Percentiles rank a stretch among this genome's conserved stretches.
Conservation (phyloP, 179 eudicot species). For the Carnegiea gigantea region DNA sequence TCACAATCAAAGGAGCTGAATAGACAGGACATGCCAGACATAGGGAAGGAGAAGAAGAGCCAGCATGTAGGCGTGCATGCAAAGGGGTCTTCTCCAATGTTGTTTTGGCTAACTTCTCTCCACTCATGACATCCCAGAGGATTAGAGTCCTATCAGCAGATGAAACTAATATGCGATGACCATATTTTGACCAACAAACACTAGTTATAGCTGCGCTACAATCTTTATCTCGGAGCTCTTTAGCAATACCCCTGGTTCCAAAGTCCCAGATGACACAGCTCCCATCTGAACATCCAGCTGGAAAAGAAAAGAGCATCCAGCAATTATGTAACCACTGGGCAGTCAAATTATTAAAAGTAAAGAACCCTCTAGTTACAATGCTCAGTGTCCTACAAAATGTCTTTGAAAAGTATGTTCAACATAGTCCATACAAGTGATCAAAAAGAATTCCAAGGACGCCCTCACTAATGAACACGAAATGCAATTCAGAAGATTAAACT, state of each 20-base stretch:
- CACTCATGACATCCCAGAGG: slow-evolving; percentile 89
- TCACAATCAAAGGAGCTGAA: slow-evolving; percentile 86
- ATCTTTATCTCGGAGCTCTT: slow-evolving; percentile 74
- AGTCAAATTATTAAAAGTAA: background rate
- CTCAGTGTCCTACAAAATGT: background rate
- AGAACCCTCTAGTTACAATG: background rate
- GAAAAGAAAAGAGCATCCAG: slow-evolving; percentile 18
- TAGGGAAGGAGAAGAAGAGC: slow-evolving; percentile 74
- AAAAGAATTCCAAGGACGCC: background rate
- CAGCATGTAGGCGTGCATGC: slow-evolving; percentile 83
- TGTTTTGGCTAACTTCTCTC: slow-evolving; percentile 65
- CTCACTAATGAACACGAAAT: background rate
- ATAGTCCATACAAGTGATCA: background rate
- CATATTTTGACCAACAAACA: slow-evolving; percentile 92
- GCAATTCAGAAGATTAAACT: background rate
- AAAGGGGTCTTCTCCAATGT: slow-evolving; percentile 73
- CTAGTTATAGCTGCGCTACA: slow-evolving; percentile 78
- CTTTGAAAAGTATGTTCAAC: background rate
- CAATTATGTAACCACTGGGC: background rate
- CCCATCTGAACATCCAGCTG: slow-evolving; percentile 98
- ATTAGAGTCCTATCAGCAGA: slow-evolving; percentile 84
- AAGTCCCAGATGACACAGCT: slow-evolving; percentile 96
- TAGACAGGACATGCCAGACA: slow-evolving; percentile 89
- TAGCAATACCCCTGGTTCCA: slow-evolving; percentile 79
- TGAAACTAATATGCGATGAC: slow-evolving; percentile 80